Conservation (phyloP, 2,329 filamentous ascomycete species). For the Fusarium circinatum region DNA sequence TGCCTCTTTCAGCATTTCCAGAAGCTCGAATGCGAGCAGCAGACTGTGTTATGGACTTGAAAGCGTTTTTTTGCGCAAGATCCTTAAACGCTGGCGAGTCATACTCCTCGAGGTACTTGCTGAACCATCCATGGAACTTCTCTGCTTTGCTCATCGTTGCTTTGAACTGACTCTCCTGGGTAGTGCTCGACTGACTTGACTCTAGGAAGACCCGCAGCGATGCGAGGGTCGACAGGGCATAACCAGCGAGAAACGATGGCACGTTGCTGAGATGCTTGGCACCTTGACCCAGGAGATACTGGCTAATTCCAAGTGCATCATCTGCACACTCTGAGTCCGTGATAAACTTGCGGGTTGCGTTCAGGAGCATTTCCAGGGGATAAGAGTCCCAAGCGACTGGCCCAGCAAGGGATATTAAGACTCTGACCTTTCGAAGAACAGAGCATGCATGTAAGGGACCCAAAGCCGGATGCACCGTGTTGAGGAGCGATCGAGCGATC, state of each 20-base stretch:
- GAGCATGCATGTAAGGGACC: constrained; percentile 89
- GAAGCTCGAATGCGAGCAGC: constrained; percentile 73
- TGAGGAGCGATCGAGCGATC: constrained; percentile 80
- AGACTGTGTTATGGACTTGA: constrained; percentile 73
- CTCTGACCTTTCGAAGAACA: constrained; percentile 84
- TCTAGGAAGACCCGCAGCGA: constrained; percentile 81
- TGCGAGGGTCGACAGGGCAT: constrained; percentile 80
- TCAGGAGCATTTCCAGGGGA: constrained; percentile 88
- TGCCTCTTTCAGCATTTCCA: constrained; percentile 75
- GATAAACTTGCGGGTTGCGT: constrained; percentile 80
- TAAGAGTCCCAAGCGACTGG: constrained; percentile 79
- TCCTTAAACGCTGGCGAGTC: constrained; percentile 63
- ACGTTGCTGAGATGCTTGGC: constrained; percentile 69
- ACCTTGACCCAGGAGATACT: constrained; percentile 82
- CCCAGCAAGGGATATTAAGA: constrained; percentile 83
- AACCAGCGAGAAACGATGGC: constrained; percentile 83
- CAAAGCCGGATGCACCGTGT: constrained; percentile 82
- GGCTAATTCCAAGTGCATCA: constrained; percentile 86
- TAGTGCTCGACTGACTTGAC: constrained; percentile 80
- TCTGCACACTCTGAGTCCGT: constrained; percentile 88
- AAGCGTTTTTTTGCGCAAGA: constrained; percentile 63
- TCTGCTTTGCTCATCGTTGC: constrained; percentile 80
- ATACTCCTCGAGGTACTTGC: constrained; percentile 73
- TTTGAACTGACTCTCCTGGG: constrained; percentile 84
- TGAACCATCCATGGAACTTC: constrained; percentile 82